Conservation (phyloP, 2,329 filamentous ascomycete genomes). For the Calonectria hawksworthii region DNA sequence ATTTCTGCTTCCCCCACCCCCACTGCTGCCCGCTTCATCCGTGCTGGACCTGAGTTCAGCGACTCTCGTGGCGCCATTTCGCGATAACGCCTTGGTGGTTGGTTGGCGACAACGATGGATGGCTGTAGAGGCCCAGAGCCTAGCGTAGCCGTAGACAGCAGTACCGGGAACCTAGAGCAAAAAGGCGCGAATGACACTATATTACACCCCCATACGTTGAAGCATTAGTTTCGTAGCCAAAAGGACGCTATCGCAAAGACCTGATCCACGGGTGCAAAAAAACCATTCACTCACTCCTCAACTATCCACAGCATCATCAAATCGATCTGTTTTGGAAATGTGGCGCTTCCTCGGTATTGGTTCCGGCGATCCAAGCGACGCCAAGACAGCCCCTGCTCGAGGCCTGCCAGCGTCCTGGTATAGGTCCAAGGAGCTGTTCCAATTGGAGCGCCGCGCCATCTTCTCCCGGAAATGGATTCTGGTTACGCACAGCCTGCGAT, state of each 20-base stretch:
- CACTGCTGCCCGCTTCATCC: constrained; percentile 16
- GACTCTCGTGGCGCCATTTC: background rate
- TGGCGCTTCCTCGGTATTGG: constrained; percentile 33
- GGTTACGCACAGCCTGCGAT: constrained; percentile 64
- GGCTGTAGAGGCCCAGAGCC: background rate
- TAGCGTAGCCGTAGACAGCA: background rate
- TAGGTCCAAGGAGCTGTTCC: constrained; percentile 62
- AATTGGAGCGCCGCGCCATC: constrained; percentile 68
- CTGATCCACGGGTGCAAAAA: background rate
- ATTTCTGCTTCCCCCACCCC: constrained; percentile 16
- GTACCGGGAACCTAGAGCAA: background rate
- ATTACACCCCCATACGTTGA: constrained; percentile 9
- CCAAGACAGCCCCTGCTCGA: constrained; percentile 33
- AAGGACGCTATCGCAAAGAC: background rate
- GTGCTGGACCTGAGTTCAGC: background rate
- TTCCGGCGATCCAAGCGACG: constrained; percentile 9
- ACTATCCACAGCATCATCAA: background rate
- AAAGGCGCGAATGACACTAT: constrained; percentile 13
- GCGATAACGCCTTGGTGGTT: constrained; percentile 9
- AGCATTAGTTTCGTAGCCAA: background rate
- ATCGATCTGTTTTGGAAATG: constrained; percentile 12
- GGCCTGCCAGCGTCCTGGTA: constrained; percentile 66
- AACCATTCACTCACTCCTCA: background rate
- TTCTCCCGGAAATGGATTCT: constrained; percentile 70
- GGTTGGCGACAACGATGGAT: background rate